A percentile compares a stretch with the other conserved stretches of the same genome.
Conservation (phyloP, 441 rosid genomes). For the Erodium trifolium region DNA sequence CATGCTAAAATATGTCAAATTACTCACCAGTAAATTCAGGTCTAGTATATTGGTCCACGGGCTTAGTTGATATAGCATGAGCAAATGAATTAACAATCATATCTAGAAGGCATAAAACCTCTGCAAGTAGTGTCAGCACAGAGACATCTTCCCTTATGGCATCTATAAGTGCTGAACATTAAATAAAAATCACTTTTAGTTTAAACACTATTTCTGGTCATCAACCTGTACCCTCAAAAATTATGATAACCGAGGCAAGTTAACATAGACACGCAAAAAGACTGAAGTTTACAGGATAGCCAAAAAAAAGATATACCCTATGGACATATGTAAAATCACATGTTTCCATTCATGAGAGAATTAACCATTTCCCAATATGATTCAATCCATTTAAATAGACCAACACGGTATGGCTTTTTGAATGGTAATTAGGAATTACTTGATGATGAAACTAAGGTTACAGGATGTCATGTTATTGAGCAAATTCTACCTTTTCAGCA, state of each 20-base stretch:
- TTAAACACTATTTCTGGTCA: not conserved
- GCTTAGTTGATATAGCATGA: conserved; percentile 78
- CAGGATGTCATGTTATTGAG: no score
- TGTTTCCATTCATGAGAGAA: no score
- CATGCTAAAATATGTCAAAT: conserved; percentile 13
- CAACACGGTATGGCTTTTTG: no score
- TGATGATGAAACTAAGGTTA: no score
- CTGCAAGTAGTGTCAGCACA: conserved; percentile 76
- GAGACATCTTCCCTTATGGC: conserved; percentile 71
- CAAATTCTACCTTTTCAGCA: no score
- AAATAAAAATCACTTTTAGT: conserved; percentile 13
- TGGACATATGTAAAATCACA: no score
- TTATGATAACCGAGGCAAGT: not conserved
- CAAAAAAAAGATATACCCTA: no score
- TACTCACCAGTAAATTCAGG: conserved; percentile 75
- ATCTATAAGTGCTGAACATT: conserved; percentile 67
- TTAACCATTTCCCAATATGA: no score
- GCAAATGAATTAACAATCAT: conserved; percentile 98
- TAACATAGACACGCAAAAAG: not conserved
- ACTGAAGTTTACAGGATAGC: not conserved
- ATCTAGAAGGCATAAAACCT: conserved; percentile 88
- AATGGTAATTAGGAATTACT: no score
- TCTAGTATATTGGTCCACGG: conserved; percentile 71
- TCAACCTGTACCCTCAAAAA: not conserved
- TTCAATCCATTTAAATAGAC: no score